Conservation (phyloP, 176 grass and related monocot species). For the Alloteropsis semialata region DNA sequence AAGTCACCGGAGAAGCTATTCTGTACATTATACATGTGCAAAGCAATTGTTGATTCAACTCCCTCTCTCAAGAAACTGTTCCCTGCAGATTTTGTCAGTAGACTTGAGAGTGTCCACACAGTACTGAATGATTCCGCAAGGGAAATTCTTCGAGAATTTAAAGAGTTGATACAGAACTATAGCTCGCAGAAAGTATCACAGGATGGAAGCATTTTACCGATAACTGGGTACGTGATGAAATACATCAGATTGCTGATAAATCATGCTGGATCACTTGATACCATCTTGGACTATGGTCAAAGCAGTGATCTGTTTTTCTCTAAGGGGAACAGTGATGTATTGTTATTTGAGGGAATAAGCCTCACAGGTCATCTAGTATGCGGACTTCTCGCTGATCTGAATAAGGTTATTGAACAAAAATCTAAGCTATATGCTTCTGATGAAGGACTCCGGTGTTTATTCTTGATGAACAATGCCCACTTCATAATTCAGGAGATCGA, state of each 20-base stretch:
- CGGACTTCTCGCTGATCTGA: background rate
- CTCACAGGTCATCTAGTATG: background rate
- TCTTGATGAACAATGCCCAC: slow-evolving; percentile 35
- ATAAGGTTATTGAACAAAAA: background rate
- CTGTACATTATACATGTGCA: slow-evolving; percentile 26
- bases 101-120: background rate
- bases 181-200: slow-evolving; percentile 11
- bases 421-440: background rate
- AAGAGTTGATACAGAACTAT: slow-evolving; percentile 26
- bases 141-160: slow-evolving; percentile 13
- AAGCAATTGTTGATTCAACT: background rate
- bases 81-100: background rate
- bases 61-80: slow-evolving; percentile 1
- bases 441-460: slow-evolving; percentile 21
- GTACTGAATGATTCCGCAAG: background rate
- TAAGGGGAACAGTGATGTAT: background rate
- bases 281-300: slow-evolving; percentile 5
- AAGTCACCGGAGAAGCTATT: slow-evolving; percentile 35
- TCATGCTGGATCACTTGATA: slow-evolving; percentile 23
- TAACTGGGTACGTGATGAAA: slow-evolving; percentile 27
- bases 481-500: slow-evolving; percentile 32
- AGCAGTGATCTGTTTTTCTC: background rate
- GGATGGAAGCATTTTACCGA: slow-evolving; percentile 12
- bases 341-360: background rate
- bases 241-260: slow-evolving; percentile 30